Evolutionary conservation across 1,284 basidiomycete genomes (phyloP), one percentile per base, ranked within the genome.

Genomic region (Ceratobasidium sp.): DNA sequence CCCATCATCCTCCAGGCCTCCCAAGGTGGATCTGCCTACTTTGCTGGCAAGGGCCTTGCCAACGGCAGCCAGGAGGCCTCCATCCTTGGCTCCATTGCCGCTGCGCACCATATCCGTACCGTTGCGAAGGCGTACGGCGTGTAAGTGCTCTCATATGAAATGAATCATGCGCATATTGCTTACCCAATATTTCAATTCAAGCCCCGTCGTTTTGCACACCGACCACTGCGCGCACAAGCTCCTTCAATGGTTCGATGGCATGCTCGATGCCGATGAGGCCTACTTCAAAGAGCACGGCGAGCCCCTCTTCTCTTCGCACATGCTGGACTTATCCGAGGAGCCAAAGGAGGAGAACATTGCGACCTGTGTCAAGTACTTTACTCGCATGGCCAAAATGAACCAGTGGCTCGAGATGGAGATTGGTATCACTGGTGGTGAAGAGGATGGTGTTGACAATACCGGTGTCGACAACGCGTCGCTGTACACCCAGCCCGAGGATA

Each of bases 381-480:
- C 92, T 86, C 95, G 96, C 85, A 96, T 99, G 96, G 94, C 95
- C 40, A 91, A 93, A 82, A 87, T 99, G 84, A 93, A 94, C 80
- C 88, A 96, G 83, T 99, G 96, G 96, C 96, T 99, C 86, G 98
- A 99, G 91, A 99, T 99, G 98, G 98, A 99, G 88, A 99, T 99
- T 85, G 98, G 98, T 84, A 99, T 99, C 88, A 99, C 98, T 79
- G 98, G 97, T 85, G 97, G 97, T 84, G 97, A 99, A 87, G 97
- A 99, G 87, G 97, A 99, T 84, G 97, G 97, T 85, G 97, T 99
- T 75, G 96, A 98, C 87, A 97, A 98, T 90, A 93, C 96, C 80
- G 91, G 89, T 78, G 96, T 97, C 81, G 98, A 99, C 88, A 99
- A 99, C 88, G 88, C 93, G 62, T 90, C 91, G 76, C 90, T 99